These are phyloP conservation scores for Fusarium sp. DNA, from an alignment of 2,329 filamentous ascomycete species.

Conservation along the genomic window DNA sequence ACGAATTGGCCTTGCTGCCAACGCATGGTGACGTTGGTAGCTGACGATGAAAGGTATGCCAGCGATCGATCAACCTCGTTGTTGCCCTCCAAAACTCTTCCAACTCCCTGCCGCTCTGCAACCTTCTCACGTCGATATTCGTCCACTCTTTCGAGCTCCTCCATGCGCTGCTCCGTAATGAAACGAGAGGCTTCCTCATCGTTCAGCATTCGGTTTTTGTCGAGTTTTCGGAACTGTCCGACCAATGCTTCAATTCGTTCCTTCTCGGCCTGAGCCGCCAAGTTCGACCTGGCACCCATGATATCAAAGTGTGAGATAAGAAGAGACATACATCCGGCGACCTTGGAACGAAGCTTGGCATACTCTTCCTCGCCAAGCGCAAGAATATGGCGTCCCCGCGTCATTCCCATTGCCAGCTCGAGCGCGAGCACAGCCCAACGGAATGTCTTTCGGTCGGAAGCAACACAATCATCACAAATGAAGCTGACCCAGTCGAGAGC, in stretches of 20 bases:
- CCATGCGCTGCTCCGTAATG: conserved; percentile 80
- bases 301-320: conserved; percentile 99
- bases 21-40: conserved; percentile 93
- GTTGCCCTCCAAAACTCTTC: conserved; percentile 90
- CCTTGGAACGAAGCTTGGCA: conserved; percentile 82
- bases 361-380: conserved; percentile 91
- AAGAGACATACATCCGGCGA: conserved; percentile 96
- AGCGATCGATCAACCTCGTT: conserved; percentile 97
- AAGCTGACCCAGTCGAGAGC: conserved; percentile 98
- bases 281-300: conserved; percentile 93
- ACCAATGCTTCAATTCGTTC: conserved; percentile 85
- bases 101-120: conserved; percentile 86
- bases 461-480: conserved; percentile 95
- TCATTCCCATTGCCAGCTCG: conserved; percentile 98
- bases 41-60: conserved; percentile 91
- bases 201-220: conserved; percentile 78
- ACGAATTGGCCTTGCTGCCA: conserved; percentile 99
- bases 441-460: conserved; percentile 95
- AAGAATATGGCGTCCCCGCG: conserved; percentile 91
- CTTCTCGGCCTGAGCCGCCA: conserved; percentile 94
- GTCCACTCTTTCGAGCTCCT: conserved; percentile 81
- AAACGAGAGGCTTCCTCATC: conserved; percentile 87
- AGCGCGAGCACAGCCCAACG: conserved; percentile 96
- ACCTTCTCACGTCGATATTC: conserved; percentile 82
- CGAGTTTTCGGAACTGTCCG: conserved; percentile 80